Base-by-base conservation (phyloP, 139 green algal genomes). In the Closterium sp. region DNA sequence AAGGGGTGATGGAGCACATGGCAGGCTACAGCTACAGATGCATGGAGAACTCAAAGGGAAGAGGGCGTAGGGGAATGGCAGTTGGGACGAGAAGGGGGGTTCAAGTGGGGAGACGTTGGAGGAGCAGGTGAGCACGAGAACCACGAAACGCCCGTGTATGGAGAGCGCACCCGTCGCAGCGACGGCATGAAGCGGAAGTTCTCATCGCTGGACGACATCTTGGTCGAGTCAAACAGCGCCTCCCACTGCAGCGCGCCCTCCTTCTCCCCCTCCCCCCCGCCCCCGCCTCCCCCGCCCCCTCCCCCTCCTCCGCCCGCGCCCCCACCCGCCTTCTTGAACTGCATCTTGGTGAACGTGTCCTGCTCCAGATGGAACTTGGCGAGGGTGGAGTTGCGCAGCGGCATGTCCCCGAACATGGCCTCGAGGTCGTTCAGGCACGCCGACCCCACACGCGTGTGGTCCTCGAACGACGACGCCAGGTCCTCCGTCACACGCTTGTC, bases 141-240 rank as follows among this genome's bases (percentile, higher is more conserved):
- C n/a, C n/a, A n/a, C n/a, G n/a, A n/a, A n/a, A n/a, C n/a, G n/a
- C n/a, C n/a, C n/a, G n/a, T n/a, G n/a, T n/a, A n/a, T n/a, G n/a
- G n/a, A n/a, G n/a, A n/a, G n/a, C n/a, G n/a, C n/a, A n/a, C n/a
- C n/a, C n/a, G n/a, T n/a, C n/a, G n/a, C n/a, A n/a, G n/a, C n/a
- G n/a, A 34, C 33, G 88, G 69, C 88, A 91, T 91, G 36, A 91
- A 91, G 25, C 88, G 88, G 64, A 88, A 91, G 64, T 91, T 91
- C 36, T 91, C 88, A 30, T 91, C 88, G 30, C 55, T 87, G 76
- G 43, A 38, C 28, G 69, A 33, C 33, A 88, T 32, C 6, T 69
- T 69, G 25, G 33, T 85, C 5, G 55, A 23, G n/a, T 91, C 88
- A 30, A 87, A 91, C 34, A 91, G 88, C 21, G 88, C 34, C 88